Percentiles rank a stretch among this genome's conserved stretches.
These are phyloP conservation scores for Picochlorum sp. DNA, from an alignment of 139 green algal species.

Conservation along the genomic window DNA sequence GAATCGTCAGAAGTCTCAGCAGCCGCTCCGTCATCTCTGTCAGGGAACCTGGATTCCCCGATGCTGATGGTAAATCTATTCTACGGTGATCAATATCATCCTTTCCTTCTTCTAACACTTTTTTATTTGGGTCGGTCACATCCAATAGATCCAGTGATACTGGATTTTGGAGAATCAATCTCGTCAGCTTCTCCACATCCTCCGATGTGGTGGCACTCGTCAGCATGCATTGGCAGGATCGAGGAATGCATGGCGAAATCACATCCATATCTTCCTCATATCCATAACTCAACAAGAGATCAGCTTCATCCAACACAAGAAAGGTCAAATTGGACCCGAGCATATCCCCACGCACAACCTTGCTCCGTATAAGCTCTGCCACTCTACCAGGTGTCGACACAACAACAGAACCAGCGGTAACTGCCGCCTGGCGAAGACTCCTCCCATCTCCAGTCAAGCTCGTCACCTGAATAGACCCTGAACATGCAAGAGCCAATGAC, in stretches of 20 bases:
- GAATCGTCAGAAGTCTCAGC: slow-evolving; percentile 64
- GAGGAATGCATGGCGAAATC: slow-evolving; percentile 55
- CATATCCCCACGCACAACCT: slow-evolving; percentile 29
- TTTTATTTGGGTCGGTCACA: not conserved
- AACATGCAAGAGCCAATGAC: slow-evolving; percentile 27
- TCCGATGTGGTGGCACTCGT: slow-evolving; percentile 77
- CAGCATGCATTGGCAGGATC: slow-evolving; percentile 83
- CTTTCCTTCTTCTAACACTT: slow-evolving; percentile 1
- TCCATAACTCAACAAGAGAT: slow-evolving; percentile 88
- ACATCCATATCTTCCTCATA: slow-evolving; percentile 77
- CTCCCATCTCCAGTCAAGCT: slow-evolving; percentile 6
- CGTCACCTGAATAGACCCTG: not conserved
- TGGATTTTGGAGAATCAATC: slow-evolving; percentile 88
- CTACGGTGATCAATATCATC: slow-evolving; percentile 50
- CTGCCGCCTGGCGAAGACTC: slow-evolving; percentile 33
- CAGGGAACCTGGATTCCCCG: not conserved
- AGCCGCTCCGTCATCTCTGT: slow-evolving; percentile 42
- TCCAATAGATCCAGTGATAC: slow-evolving; percentile 63
- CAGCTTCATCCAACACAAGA: slow-evolving; percentile 90
- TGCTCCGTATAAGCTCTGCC: slow-evolving; percentile 35
- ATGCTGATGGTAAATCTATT: slow-evolving; percentile 19
- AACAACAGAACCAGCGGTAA: slow-evolving; percentile 58
- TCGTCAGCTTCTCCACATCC: slow-evolving; percentile 67
- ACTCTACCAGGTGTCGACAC: slow-evolving; percentile 71
- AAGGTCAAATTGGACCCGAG: slow-evolving; percentile 23